Percentiles rank a stretch among this genome's conserved stretches.
These are phyloP conservation scores for Botrytis aclada DNA, from an alignment of 2,329 filamentous ascomycete genomes.

Conservation along the genomic window DNA sequence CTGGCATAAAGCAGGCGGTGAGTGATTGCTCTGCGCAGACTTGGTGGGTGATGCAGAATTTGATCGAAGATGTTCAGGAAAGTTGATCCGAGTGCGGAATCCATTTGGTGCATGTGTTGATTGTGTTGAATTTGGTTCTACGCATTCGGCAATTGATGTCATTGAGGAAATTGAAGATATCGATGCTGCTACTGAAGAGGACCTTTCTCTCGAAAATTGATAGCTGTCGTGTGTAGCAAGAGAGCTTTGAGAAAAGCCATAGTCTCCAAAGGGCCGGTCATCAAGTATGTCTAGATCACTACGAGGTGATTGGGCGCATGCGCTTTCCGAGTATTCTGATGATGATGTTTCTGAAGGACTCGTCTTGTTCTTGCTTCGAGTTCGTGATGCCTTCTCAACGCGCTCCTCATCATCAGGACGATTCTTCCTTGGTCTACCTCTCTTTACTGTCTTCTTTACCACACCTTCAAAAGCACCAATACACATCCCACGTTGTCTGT, in stretches of 20 bases:
- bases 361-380: conserved; percentile 51
- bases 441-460: conserved; percentile 63
- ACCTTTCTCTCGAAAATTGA: conserved; percentile 36
- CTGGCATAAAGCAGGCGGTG: conserved; percentile 59
- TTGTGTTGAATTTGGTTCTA: conserved; percentile 37
- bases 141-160: conserved; percentile 26
- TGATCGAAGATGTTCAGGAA: conserved; percentile 34
- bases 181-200: conserved; percentile 22
- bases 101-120: conserved; percentile 31
- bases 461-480: conserved; percentile 87
- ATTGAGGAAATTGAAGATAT: conserved; percentile 13
- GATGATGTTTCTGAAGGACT: conserved; percentile 47
- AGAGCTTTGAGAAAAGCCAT: conserved; percentile 39
- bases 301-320: conserved; percentile 53
- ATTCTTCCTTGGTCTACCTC: conserved; percentile 62
- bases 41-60: conserved; percentile 49
- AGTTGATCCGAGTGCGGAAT: conserved; percentile 29
- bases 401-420: conserved; percentile 51
- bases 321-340: conserved; percentile 55
- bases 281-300: conserved; percentile 45
- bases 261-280: conserved; percentile 38
- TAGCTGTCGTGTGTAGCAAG: conserved; percentile 41
- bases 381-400: conserved; percentile 55
- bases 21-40: conserved; percentile 49
- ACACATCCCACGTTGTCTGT: conserved; percentile 95